Conservation (phyloP, 345 rosid species). For the Gossypium longicalyx region DNA sequence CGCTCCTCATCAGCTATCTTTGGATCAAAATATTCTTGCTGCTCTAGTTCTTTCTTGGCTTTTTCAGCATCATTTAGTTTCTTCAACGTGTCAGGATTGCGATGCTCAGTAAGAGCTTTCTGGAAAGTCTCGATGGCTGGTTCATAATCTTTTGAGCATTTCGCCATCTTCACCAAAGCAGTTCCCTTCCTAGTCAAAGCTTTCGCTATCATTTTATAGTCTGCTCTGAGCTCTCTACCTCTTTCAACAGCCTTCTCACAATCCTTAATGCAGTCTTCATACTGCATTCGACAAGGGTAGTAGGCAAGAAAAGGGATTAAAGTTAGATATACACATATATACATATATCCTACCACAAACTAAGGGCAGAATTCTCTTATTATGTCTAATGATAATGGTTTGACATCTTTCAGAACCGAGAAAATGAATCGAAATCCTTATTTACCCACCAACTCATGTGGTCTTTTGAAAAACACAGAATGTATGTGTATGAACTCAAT, state of each 20-base stretch:
- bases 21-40: conserved; percentile 88
- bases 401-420: not conserved
- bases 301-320: not conserved
- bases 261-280: conserved; percentile 82
- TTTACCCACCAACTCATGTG: not conserved
- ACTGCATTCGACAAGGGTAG: conserved; percentile 32
- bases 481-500: not conserved
- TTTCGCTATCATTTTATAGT: conserved; percentile 91
- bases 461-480: not conserved
- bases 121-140: conserved; percentile 91
- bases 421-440: not conserved
- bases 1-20: conserved; percentile 86
- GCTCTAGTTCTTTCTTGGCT: conserved; percentile 93
- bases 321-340: not conserved
- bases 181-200: conserved; percentile 97
- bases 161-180: conserved; percentile 76
- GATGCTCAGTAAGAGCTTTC: conserved; percentile 99
- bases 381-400: not conserved
- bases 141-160: conserved; percentile 76
- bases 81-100: conserved; percentile 95
- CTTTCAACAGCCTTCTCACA: conserved; percentile 97
- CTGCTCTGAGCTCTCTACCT: conserved; percentile 95
- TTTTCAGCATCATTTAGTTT: conserved; percentile 82
- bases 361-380: not conserved
- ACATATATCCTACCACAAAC: not conserved